Evolutionary conservation across 345 rosid genomes (phyloP), one percentile per base, ranked within the genome.

Genomic region (Alliaria petiolata): DNA sequence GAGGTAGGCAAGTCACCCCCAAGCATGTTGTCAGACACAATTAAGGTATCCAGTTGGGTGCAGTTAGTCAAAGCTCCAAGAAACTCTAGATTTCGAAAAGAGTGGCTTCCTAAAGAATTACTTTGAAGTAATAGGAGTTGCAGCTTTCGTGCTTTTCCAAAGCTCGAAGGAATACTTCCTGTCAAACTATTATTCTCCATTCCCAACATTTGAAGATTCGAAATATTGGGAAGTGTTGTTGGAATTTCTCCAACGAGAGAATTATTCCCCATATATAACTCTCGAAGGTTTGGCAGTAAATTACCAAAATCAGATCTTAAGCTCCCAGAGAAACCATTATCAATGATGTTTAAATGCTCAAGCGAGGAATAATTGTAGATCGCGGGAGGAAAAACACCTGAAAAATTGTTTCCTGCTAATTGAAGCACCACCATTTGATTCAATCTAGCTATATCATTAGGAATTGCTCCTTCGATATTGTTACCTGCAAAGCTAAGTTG

Each of bases 361-460:
- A 69, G 74, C 8, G 38, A 20, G 26, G 74, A 69, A 7, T 22
- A 1, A 7, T 69, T 69, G 57, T 69, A 57, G 11, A 69, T 2
- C 0, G 14, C 6, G 0, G 16, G 56, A 12, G 73, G 56, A 34
- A 69, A 69, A 19, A 45, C 36, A 57, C 65, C 73, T 0, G 46
- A 57, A 4, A 69, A 45, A 2, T 6, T 1, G 53, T 69, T 69
- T 0, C 0, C 0, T 8, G 46, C 0, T 12, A 57, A 0, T 0
- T 17, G 0, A 8, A 69, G 5, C 22, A 0, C 0, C 11, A 17
- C 3, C 8, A 57, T 0, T 4, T 11, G 31, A 53, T 57, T 8
- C 53, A 31, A 35, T 6, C 56, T 13, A 5, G 65, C 42, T 31
- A 69, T 3, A 35, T 6, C 34, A 25, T 59, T 1, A 2, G 75